Percentiles rank a stretch among this genome's conserved stretches.
phyloP scores from a whole-genome alignment of 345 rosid species.

The Sisymbrium irio region DNA sequence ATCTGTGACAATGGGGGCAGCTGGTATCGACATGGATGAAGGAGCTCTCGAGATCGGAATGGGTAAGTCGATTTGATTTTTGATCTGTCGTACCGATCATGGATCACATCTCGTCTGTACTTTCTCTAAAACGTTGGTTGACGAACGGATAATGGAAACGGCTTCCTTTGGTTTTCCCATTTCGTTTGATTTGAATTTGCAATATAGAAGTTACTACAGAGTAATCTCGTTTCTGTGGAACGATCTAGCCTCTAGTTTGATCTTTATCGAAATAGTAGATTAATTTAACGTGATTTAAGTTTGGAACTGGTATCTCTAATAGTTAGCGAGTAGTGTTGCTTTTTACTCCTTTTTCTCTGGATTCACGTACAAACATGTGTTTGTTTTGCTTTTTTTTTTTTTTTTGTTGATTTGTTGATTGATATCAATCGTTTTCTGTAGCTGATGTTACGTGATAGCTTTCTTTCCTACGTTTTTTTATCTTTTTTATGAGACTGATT shows the following conservation, averaged over 20 bases:
- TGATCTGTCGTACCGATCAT: background rate
- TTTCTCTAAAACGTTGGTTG: background rate
- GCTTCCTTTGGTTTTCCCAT: background rate
- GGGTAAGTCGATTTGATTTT: slow-evolving; percentile 47
- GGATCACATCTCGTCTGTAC: background rate
- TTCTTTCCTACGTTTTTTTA: background rate
- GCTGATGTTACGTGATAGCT: background rate
- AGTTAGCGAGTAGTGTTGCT: background rate
- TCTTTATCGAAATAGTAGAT: background rate
- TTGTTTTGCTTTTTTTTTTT: background rate
- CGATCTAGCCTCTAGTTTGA: background rate
- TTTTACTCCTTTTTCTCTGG: background rate
- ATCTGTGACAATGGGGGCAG: slow-evolving; percentile 51
- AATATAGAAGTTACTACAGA: background rate
- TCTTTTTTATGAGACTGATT: slow-evolving; percentile 22
- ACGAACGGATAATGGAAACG: background rate
- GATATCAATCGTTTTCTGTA: background rate
- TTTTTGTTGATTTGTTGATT: background rate
- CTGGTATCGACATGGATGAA: slow-evolving; percentile 48
- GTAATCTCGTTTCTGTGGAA: background rate
- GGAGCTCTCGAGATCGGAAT: slow-evolving; percentile 87
- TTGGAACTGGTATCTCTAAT: background rate
- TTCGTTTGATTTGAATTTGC: background rate
- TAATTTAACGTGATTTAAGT: background rate
- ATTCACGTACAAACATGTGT: background rate